Percentiles rank a stretch among this genome's conserved stretches.
phyloP scores from a whole-genome alignment of 2,329 filamentous ascomycete genomes.

The Leptosphaerulina australis region DNA sequence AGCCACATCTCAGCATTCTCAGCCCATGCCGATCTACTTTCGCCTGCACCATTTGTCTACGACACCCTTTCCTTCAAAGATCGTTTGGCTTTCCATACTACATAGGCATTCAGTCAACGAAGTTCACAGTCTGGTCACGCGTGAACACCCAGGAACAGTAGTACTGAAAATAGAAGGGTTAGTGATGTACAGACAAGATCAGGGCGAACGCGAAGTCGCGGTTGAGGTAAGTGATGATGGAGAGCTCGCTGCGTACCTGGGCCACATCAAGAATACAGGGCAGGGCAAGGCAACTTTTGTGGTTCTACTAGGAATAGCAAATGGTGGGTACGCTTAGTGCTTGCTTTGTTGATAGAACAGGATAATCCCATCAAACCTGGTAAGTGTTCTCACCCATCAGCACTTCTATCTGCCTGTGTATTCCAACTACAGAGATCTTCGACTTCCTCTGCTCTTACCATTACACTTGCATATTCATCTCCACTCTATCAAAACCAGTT shows the following conservation, averaged over 20 bases:
- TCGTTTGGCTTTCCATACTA: conserved; percentile 71
- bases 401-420: no score
- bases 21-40: conserved; percentile 67
- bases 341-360: not conserved
- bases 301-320: conserved; percentile 39
- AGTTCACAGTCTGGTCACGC: conserved; percentile 65
- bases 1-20: conserved; percentile 20
- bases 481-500: no score
- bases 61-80: conserved; percentile 54
- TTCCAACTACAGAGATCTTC: no score
- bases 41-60: conserved; percentile 70
- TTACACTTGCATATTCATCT: no score
- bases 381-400: no score
- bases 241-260: conserved; percentile 74
- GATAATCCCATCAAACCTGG: not conserved
- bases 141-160: conserved; percentile 65
- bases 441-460: no score
- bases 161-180: conserved; percentile 70
- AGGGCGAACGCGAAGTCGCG: conserved; percentile 62
- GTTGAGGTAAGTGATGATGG: conserved; percentile 72
- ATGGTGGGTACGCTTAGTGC: conserved; percentile 14
- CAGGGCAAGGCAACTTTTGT: conserved; percentile 62
- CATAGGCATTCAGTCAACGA: conserved; percentile 64
- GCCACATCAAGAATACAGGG: conserved; percentile 59
- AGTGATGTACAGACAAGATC: conserved; percentile 54